Base-by-base conservation (phyloP, 805 yeast species). In the Teunomyces atbi region DNA sequence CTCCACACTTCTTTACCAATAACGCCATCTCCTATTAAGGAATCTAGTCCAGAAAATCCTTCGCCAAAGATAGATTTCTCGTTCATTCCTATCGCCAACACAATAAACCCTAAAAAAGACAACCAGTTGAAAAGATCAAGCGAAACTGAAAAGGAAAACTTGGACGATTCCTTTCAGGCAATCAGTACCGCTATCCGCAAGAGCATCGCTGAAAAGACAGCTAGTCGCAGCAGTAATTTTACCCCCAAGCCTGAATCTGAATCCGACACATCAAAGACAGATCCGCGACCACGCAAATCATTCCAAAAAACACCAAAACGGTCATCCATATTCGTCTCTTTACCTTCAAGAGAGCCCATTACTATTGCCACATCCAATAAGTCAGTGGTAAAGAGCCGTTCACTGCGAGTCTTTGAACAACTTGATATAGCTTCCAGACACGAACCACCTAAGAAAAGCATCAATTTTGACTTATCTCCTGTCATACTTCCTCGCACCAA, bases 161-260 rank as follows among this genome's bases (percentile, higher is more conserved):
- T 20, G 38, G 76, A 73, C 36, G 70, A 68, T 44, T 76, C 79
- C 6, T 74, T 75, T 49, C 75, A 73, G 47, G 77, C 77, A 0
- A 75, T 75, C n/a, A 68, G 74, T 48, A 66, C 69, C 4, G 74
- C 77, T 2, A 73, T 76, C 6, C 54, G 78, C 23, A 76, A 73
- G 48, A 73, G 77, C 44, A 66, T 73, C 6, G 72, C 77, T 0
- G 68, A 65, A 26, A 71, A 67, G 39, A 45, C 49, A 2, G 48
- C 53, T 36, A 3, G 44, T 37, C 39, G 51, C 48, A 16, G 23
- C 19, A 38, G 33, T 26, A 28, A 38, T 28, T 26, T 23, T 12
- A 23, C 30, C 18, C 26, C 30, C 12, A 41, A 15, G 37, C 36
- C 12, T 29, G 27, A 21, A 29, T 28, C 35, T 6, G 36, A 29